These are phyloP conservation scores for Buddleja alternifolia DNA, from an alignment of 257 asterid genomes.

Conservation along the genomic window DNA sequence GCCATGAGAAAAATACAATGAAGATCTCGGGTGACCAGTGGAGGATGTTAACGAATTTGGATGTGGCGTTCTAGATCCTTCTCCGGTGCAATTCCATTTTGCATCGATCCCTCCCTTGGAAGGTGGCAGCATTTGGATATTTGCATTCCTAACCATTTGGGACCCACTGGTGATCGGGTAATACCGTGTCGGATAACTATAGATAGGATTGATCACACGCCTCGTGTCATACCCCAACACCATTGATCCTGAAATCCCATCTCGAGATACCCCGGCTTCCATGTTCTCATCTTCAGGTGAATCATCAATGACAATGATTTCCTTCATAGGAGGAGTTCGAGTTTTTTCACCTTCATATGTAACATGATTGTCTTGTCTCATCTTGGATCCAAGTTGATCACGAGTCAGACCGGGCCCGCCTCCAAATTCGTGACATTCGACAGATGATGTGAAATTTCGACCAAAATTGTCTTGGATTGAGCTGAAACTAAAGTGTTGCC, in stretches of 20 bases:
- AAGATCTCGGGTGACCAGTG: conserved; percentile 34
- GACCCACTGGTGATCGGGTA: conserved; percentile 38
- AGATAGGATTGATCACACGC: conserved; percentile 26
- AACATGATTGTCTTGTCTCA: conserved; percentile 21
- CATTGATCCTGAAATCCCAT: conserved; percentile 26
- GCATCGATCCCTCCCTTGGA: conserved; percentile 29
- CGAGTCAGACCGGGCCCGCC: conserved; percentile 30
- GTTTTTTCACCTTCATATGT: conserved; percentile 31
- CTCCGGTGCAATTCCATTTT: conserved; percentile 35
- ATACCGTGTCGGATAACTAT: conserved; percentile 30
- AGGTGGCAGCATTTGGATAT: conserved; percentile 32
- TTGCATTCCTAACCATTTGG: conserved; percentile 31
- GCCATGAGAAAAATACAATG: conserved; percentile 30
- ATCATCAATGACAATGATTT: conserved; percentile 47
- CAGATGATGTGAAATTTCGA: conserved; percentile 33
- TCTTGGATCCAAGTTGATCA: conserved; percentile 24
- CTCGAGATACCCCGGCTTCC: conserved; percentile 25
- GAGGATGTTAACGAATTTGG: conserved; percentile 30
- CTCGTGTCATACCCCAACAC: conserved; percentile 30
- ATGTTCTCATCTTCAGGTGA: conserved; percentile 34
- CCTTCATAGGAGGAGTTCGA: conserved; percentile 32
- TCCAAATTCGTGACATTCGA: conserved; percentile 28
- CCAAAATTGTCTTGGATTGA: conserved; percentile 23
- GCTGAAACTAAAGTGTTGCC: conserved; percentile 36
- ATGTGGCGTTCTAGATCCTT: conserved; percentile 13